Base-by-base conservation (phyloP, 1,284 basidiomycete genomes). In the Psilocybe mexicana region DNA sequence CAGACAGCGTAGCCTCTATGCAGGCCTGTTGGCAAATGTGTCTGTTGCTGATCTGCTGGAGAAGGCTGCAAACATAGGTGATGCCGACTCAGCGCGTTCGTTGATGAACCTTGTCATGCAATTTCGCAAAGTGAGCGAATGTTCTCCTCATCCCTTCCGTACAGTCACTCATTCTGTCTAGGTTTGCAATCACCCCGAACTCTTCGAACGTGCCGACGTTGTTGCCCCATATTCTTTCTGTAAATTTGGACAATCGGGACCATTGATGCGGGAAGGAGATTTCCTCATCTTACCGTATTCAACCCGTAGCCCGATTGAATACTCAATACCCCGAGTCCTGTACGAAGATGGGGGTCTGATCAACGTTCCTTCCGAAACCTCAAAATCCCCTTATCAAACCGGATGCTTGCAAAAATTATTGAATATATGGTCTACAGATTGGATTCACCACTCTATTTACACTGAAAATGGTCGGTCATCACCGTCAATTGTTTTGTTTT, bases 41-140 rank as follows among this genome's bases (percentile, higher is more conserved):
- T 98, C 96, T 48, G 90, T 99, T 52, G 87, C 94, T 12, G 97
- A 99, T 69, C 85, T 99, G 42, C 81, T 99, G 58, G 92, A 93
- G 68, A 94, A 96, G 71, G 96, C 96, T 11, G 88, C 92, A 23
- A 93, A 92, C 63, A 84, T 93, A 58, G 87, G 92, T 33, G 94
- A 98, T 68, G 92, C 88, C 28, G 93, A 94, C 64, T 93, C 92
- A 42, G 92, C 94, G 50, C 87, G 93, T 60, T 94, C 94, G 24
- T 79, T 99, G 57, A 98, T 99, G 96, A 99, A 99, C 75, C 83
- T 99, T 62, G 96, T 99, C 63, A 99, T 99, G 97, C 97, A 99
- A 74, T 99, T 99, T 82, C 90, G 97, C 65, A 99, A 99, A 81
- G 92, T 90, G 12, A 28, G 50, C 43, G 72, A 33, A 18, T 35